A percentile compares a stretch with the other conserved stretches of the same genome.
These are phyloP conservation scores for Tuber brumale DNA, from an alignment of 495 filamentous ascomycete species.

Conservation along the genomic window DNA sequence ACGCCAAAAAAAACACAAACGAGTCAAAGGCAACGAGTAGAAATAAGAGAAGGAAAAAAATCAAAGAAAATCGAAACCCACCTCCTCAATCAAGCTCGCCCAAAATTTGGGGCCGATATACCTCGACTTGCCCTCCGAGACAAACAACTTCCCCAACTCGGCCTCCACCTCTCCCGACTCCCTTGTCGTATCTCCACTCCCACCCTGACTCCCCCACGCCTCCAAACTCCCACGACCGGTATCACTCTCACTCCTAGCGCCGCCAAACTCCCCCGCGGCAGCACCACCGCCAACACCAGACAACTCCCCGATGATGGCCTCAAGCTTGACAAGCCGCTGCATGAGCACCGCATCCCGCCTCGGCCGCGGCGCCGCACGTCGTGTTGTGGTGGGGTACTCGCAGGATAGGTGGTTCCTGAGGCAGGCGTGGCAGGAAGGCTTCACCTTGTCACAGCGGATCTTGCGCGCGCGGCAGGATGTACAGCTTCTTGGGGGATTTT, in stretches of 20 bases:
- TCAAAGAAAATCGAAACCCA: neutral
- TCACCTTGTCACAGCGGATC: constrained; percentile 43
- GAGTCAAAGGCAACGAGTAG: neutral
- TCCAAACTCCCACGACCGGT: constrained; percentile 5
- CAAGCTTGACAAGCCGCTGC: constrained; percentile 29
- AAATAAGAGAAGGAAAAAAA: neutral
- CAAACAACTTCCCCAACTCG: constrained; percentile 22
- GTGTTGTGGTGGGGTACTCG: constrained; percentile 29
- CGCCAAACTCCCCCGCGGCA: neutral
- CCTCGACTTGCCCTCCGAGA: constrained; percentile 30
- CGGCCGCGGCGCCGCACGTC: constrained; percentile 23
- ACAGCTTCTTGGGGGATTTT: constrained; percentile 25
- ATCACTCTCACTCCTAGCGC: neutral
- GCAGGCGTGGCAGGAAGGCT: constrained; percentile 41
- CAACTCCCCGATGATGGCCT: constrained; percentile 24
- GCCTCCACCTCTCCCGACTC: constrained; percentile 22
- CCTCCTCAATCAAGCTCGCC: constrained; percentile 27
- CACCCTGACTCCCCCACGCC: neutral
- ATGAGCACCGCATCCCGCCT: constrained; percentile 29
- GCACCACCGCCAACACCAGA: constrained; percentile 5
- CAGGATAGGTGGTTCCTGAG: constrained; percentile 29
- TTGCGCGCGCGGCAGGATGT: constrained; percentile 43
- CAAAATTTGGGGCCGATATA: constrained; percentile 35
- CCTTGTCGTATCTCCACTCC: neutral
- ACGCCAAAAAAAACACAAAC: neutral